Evolutionary conservation across 345 rosid species (phyloP), one percentile per base, ranked within the genome.

Genomic region (Eucalyptus microcorys): DNA sequence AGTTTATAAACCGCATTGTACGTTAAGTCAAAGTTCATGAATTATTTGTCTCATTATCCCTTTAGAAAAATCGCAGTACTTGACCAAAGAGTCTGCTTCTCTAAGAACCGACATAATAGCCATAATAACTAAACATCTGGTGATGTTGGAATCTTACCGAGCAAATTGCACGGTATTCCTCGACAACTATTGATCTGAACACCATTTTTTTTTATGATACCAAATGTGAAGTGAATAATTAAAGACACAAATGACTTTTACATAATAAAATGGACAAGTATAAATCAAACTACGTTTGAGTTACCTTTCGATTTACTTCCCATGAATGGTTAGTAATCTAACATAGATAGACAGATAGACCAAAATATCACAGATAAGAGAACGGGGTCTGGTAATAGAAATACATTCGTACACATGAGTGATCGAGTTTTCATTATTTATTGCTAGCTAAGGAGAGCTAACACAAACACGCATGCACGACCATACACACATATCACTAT

Each of bases 91-190:
- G 8, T 64, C 10, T 4, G 6, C 76, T 64, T n/a, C 76, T 64
- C 76, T 2, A 64, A 12, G 37, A n/a, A 7, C 19, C 34, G 0
- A 14, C 37, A 61, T 30, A 30, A 30, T 30, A 30, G 71, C 71
- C 34, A 61, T 14, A 14, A 7, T 0, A 64, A 64, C 37, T 30
- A 0, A n/a, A 15, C 14, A n/a, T 4, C 4, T 30, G 7, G 37
- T 64, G 76, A 64, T n/a, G 76, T 14, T 0, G 21, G 21, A 14
- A n/a, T n/a, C 37, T 64, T 68, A 34, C 42, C 43, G 7, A 9
- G 3, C 2, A 3, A 68, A 34, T 68, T 68, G 1, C 80, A 16
- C 7, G 13, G 80, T 32, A 0, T 32, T 8, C 3, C 80, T 68
- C 17, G 42, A 16, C 80, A 68, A 68, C 80, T 0, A 4, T 68